Conservation (phyloP, 2,329 filamentous ascomycete species). For the Neospermospora avenae region DNA sequence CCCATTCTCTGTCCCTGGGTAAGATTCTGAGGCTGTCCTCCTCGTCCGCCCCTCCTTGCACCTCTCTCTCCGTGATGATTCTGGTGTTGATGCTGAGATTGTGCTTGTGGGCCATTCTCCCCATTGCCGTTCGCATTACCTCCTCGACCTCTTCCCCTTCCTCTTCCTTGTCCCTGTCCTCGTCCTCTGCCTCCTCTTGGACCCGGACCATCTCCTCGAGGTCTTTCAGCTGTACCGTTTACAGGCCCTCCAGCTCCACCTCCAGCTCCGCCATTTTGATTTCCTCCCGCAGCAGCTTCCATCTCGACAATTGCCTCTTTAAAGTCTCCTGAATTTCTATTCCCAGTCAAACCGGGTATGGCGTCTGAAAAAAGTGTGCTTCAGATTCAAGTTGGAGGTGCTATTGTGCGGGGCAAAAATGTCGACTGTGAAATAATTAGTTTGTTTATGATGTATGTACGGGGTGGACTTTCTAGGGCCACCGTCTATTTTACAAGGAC, state of each 20-base stretch:
- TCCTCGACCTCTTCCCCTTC: constrained; percentile 17
- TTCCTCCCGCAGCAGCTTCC: neutral
- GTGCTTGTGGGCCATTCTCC: neutral
- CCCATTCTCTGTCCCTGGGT: constrained; percentile 4
- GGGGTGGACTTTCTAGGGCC: neutral
- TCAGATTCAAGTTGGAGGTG: neutral
- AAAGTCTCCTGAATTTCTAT: neutral
- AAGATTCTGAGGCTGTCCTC: neutral
- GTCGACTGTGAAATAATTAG: neutral
- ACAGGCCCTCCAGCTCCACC: neutral
- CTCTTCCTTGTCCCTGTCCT: constrained; percentile 22
- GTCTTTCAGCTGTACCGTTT: constrained; percentile 9
- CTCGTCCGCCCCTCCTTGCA: constrained; percentile 5
- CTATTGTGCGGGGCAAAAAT: neutral
- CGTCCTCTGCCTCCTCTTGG: constrained; percentile 37
- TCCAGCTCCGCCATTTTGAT: neutral
- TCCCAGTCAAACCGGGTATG: no score
- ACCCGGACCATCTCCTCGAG: constrained; percentile 35
- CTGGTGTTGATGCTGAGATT: neutral
- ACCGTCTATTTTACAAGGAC: constrained; percentile 1
- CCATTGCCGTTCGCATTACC: constrained; percentile 3
- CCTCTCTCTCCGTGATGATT: neutral
- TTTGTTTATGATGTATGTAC: neutral
- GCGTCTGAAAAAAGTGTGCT: no score
- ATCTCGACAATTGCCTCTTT: constrained; percentile 5